Conservation (phyloP, 176 grass and related monocot species). For the barley (Hordeum vulgare) region MorexV3_pseudomolecules_assembly NC_058522.1:538294765-538295264, state of each 20-base stretch:
- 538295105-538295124: too few species aligned
- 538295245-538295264: conserved; percentile 61
- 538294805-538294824: not conserved
- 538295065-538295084: too few species aligned
- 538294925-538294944: conserved; percentile 45
- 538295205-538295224: not conserved
- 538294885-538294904: not conserved
- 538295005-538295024: conserved; percentile 31
- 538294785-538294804: not conserved
- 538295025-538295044: not conserved
- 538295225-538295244: conserved; percentile 24
- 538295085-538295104: too few species aligned
- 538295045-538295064: not conserved
- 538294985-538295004: conserved; percentile 40
- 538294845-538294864: not conserved
- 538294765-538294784: conserved; percentile 62
- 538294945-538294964: conserved; percentile 59
- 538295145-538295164: too few species aligned
- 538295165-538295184: not conserved
- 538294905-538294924: conserved; percentile 42
- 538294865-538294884: not conserved
- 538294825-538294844: not conserved
- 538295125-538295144: too few species aligned
- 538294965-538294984: conserved; percentile 44
- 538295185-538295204: too few species aligned